phyloP scores from a whole-genome alignment of 805 yeast species.

The Starmerella cellae region DNA sequence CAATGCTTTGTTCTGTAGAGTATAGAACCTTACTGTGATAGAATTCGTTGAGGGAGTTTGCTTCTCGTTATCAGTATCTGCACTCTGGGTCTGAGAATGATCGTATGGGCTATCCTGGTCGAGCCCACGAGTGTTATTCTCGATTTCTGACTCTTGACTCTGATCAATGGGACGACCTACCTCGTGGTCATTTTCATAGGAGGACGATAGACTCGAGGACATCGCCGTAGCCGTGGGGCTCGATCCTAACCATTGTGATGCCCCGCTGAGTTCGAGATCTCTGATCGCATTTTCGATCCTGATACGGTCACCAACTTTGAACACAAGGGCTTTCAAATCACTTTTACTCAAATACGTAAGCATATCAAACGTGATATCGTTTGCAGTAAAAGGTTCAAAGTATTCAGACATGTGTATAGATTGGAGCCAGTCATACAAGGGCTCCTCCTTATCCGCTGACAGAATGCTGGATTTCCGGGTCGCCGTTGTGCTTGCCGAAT shows the following conservation, averaged over 20 bases:
- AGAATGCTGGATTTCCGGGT: neutral
- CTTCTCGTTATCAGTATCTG: neutral
- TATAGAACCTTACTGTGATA: constrained; percentile 3
- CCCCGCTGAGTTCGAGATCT: constrained; percentile 22
- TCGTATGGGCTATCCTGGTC: neutral
- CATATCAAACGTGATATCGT: constrained; percentile 45
- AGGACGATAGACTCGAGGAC: neutral
- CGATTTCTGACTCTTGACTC: neutral
- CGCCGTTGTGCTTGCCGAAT: neutral
- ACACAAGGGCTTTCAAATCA: constrained; percentile 57
- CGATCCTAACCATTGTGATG: neutral
- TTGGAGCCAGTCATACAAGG: constrained; percentile 5
- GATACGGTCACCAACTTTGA: constrained; percentile 73
- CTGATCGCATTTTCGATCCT: constrained; percentile 48
- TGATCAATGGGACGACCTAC: neutral
- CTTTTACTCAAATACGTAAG: constrained; percentile 47
- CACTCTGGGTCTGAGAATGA: neutral
- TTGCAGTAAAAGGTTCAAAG: constrained; percentile 25
- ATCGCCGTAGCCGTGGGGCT: neutral
- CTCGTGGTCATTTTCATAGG: neutral
- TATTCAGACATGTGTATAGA: constrained; percentile 19
- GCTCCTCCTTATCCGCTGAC: neutral
- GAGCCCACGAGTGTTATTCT: neutral
- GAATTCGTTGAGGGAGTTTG: neutral
- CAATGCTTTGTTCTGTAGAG: constrained; percentile 1